Conservation (phyloP, 1,284 basidiomycete genomes). For the Cerrena zonata region DNA sequence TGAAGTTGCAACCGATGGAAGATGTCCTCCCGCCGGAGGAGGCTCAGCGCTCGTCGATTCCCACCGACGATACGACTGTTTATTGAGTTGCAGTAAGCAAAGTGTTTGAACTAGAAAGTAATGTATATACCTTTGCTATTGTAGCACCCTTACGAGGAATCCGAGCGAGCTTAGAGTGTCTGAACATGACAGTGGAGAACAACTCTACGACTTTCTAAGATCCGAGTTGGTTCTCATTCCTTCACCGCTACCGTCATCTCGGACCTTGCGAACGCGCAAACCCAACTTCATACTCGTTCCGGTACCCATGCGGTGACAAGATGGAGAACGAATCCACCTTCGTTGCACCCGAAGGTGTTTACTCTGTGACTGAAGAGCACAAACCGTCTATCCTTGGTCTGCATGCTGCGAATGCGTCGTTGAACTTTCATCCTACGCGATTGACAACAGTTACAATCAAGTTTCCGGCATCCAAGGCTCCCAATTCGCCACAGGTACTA, state of each 20-base stretch:
- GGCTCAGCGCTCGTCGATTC: slow-evolving; percentile 49
- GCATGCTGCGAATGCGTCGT: slow-evolving; percentile 41
- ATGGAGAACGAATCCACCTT: slow-evolving; percentile 81
- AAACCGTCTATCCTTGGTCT: slow-evolving; percentile 52
- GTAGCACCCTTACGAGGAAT: slow-evolving; percentile 13
- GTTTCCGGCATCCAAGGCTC: slow-evolving; percentile 54
- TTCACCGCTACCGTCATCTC: slow-evolving; percentile 4
- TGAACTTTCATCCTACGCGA: slow-evolving; percentile 52
- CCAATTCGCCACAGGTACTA: slow-evolving; percentile 45
- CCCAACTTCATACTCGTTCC: slow-evolving; percentile 5
- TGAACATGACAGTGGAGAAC: slow-evolving; percentile 21
- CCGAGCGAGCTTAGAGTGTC: slow-evolving; percentile 12
- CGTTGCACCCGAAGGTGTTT: slow-evolving; percentile 81
- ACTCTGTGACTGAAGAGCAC: slow-evolving; percentile 79
- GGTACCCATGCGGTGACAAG: slow-evolving; percentile 20
- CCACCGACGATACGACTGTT: slow-evolving; percentile 32
- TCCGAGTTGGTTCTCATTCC: slow-evolving; percentile 12
- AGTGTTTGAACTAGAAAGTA: slow-evolving; percentile 1
- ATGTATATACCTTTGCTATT: slow-evolving; percentile 10
- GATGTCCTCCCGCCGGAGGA: slow-evolving; percentile 68
- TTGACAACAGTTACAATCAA: slow-evolving; percentile 59
- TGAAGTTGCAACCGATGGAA: slow-evolving; percentile 64
- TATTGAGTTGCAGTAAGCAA: slow-evolving; percentile 9
- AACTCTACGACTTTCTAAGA: slow-evolving; percentile 12
- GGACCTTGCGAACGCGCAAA: slow-evolving; percentile 5